A percentile compares a stretch with the other conserved stretches of the same genome.
phyloP scores from a whole-genome alignment of 495 filamentous ascomycete species.

The Trichoderma asperelloides region DNA sequence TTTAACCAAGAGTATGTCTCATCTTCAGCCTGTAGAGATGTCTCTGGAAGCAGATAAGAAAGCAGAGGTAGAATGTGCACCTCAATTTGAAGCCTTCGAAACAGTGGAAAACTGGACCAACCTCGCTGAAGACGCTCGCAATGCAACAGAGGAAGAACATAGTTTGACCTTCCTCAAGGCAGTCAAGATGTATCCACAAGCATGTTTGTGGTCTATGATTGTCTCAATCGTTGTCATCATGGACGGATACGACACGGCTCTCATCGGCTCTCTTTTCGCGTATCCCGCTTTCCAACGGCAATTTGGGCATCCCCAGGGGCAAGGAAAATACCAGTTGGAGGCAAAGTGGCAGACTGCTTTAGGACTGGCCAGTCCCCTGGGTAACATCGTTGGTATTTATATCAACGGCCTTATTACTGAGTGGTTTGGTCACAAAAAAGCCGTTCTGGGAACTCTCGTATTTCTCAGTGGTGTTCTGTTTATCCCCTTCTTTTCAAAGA shows the following conservation, averaged over 20 bases:
- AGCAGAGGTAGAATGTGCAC: neutral
- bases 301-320: conserved; percentile 18
- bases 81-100: neutral
- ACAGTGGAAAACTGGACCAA: neutral
- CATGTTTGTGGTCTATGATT: conserved; percentile 37
- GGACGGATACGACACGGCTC: conserved; percentile 20
- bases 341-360: conserved; percentile 29
- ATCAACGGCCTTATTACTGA: conserved; percentile 40
- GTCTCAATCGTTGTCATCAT: conserved; percentile 23
- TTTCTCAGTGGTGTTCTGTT: conserved; percentile 38
- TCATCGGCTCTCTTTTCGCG: conserved; percentile 18
- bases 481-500: conserved; percentile 37
- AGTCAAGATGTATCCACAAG: conserved; percentile 34
- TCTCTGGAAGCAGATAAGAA: neutral
- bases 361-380: conserved; percentile 48
- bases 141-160: conserved; percentile 31
- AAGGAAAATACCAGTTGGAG: conserved; percentile 22
- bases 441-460: conserved; percentile 35
- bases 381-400: conserved; percentile 35
- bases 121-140: conserved; percentile 23
- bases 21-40: neutral
- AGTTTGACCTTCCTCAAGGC: conserved; percentile 34
- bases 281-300: conserved; percentile 26
- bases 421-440: conserved; percentile 35
- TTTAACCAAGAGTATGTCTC: neutral